Conservation (phyloP, 73 alveolate species). For the Paraurostyla sp. region DNA sequence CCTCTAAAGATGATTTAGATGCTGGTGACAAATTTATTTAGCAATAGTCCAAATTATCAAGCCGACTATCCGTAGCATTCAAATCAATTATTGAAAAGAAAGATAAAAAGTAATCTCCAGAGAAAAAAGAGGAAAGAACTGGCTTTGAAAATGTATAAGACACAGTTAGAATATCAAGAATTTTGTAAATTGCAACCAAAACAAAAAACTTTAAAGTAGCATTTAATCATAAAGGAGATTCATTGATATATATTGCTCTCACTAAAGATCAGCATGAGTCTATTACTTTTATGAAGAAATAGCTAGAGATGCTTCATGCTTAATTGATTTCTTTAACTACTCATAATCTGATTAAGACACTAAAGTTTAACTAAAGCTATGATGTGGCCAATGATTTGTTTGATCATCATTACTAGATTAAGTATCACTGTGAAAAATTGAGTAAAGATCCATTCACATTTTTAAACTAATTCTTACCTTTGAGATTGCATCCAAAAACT, state of each 20-base stretch:
- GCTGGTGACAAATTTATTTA: not conserved
- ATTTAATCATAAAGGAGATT: conserved; percentile 5
- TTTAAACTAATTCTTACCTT: conserved; percentile 26
- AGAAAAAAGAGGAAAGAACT: not conserved
- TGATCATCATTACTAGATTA: not conserved
- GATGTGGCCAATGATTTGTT: conserved; percentile 46
- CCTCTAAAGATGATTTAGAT: conserved; percentile 4
- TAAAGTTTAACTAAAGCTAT: conserved; percentile 34
- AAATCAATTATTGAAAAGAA: conserved; percentile 22
- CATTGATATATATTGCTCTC: conserved; percentile 29
- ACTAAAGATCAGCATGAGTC: not conserved
- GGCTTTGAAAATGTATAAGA: conserved; percentile 33
- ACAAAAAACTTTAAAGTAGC: conserved; percentile 20
- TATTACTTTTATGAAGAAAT: not conserved
- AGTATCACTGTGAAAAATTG: not conserved
- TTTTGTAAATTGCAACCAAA: not conserved
- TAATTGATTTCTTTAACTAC: conserved; percentile 33
- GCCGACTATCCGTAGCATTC: conserved; percentile 12
- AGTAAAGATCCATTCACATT: conserved; percentile 43
- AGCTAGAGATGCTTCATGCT: conserved; percentile 25
- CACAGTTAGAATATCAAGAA: not conserved
- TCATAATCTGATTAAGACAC: not conserved
- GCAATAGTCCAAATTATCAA: not conserved
- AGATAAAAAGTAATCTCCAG: not conserved
- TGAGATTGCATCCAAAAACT: conserved; percentile 55